Evolutionary conservation across 169 alveolate genomes (phyloP), one percentile per base, ranked within the genome.

Genomic region (Cryptosporidium xiaoi): DNA sequence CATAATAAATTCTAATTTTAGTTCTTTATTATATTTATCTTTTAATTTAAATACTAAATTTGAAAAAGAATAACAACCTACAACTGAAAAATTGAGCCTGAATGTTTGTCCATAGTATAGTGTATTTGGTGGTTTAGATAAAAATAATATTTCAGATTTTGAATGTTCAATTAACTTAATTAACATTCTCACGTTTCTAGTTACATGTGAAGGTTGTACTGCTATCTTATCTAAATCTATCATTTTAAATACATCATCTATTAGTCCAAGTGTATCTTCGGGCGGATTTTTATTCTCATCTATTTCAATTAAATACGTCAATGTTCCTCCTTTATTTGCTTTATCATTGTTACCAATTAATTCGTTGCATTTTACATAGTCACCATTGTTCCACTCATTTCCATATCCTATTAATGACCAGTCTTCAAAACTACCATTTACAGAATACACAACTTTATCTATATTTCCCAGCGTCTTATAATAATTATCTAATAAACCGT

Each of bases 341-440:
- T 40, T 16, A 15, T 60, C 48, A 13, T 44, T 6, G n/a, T 34
- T 27, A n/a, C 27, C 18, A 1, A 77, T 12, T 27, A 36, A 77
- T 16, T 56, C 64, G 64, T 71, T 77, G 36, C 87, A 77, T 16
- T 10, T n/a, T 1, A 69, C 24, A 55, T 51, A 55, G 6, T 15
- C 34, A 20, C 8, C 27, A 48, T 66, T 66, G 0, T 33, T 44
- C 24, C 33, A 46, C 5, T 18, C 65, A 29, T n/a, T 33, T 51
- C 48, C 56, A 31, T 77, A 77, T 1, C 87, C 87, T 51, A 12
- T 33, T 3, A 60, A 40, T 31, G 87, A 56, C 87, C 87, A 77
- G 36, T 77, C 87, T 27, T 77, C 87, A 60, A 77, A 77, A 16
- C 77, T 64, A 29, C 87, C 87, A 34, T 77, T 56, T 7, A 77